Evolutionary conservation across 2,329 filamentous ascomycete genomes (phyloP).

Genomic region (Aspergillus udagawae): DNA sequence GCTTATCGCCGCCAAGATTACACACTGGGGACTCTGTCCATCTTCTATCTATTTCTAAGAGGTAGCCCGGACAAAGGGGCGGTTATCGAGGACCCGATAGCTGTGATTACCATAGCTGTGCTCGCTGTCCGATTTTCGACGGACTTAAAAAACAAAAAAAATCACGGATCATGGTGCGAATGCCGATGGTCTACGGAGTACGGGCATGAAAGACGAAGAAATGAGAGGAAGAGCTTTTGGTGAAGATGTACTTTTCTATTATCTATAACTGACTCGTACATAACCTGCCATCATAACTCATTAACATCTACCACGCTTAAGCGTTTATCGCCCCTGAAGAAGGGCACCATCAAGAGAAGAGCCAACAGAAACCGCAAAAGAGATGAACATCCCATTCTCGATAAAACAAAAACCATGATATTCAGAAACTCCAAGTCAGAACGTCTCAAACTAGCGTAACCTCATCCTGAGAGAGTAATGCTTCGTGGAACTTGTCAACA

Average conservation of each 20-base stretch:
- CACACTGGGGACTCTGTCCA: neutral
- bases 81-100: neutral
- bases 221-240: neutral
- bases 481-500: conserved; percentile 15
- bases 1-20: neutral
- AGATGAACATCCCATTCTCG: neutral
- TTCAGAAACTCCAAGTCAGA: neutral
- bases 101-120: neutral
- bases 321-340: neutral
- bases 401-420: neutral
- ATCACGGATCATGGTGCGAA: neutral
- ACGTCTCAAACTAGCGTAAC: conserved; percentile 10
- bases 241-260: neutral
- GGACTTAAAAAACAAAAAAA: neutral
- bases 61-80: neutral
- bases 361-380: too few relatives aligned
- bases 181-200: neutral
- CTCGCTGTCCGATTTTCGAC: neutral
- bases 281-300: neutral
- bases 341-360: neutral
- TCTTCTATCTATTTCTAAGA: neutral
- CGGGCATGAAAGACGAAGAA: neutral
- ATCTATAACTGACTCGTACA: neutral
- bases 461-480: conserved; percentile 28
- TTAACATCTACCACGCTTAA: neutral